These are phyloP conservation scores for Musa beccarii DNA, from an alignment of 176 grass and related monocot species.

Conservation along the genomic window DNA sequence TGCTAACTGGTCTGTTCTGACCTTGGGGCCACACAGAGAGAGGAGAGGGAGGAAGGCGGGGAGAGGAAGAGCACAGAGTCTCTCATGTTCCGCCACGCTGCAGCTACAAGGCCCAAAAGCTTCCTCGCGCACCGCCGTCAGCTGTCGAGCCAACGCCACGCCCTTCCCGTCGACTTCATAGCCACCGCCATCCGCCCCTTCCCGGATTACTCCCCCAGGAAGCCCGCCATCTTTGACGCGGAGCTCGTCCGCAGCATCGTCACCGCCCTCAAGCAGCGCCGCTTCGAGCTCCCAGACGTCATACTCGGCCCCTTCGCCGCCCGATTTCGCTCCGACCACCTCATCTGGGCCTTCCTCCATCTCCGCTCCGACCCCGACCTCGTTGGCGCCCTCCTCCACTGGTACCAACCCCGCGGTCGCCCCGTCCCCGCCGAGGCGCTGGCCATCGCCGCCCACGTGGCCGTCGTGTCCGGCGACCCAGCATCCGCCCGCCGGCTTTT, in stretches of 20 bases:
- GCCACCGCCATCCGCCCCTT: slow-evolving; percentile 29
- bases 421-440: slow-evolving; percentile 38
- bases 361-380: slow-evolving; percentile 34
- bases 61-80: neutral
- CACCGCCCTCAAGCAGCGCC: slow-evolving; percentile 35
- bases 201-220: slow-evolving; percentile 32
- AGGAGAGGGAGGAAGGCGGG: neutral
- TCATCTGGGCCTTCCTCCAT: slow-evolving; percentile 39
- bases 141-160: neutral
- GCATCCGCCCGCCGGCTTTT: slow-evolving; percentile 11
- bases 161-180: slow-evolving; percentile 7
- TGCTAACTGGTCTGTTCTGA: too few species aligned
- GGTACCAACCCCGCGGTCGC: slow-evolving; percentile 28
- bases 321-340: slow-evolving; percentile 42
- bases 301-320: slow-evolving; percentile 34
- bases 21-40: too few species aligned
- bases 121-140: neutral
- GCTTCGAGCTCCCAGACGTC: slow-evolving; percentile 28
- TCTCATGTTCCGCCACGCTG: neutral
- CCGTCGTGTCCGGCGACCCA: slow-evolving; percentile 17
- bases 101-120: neutral
- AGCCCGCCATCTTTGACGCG: slow-evolving; percentile 26
- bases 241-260: slow-evolving; percentile 40
- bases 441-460: slow-evolving; percentile 36
- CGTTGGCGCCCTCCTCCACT: slow-evolving; percentile 44